Evolutionary conservation across 768 basidiomycete species (phyloP), one percentile per base, ranked within the genome.

Genomic region (Tremella fuciformis): DNA sequence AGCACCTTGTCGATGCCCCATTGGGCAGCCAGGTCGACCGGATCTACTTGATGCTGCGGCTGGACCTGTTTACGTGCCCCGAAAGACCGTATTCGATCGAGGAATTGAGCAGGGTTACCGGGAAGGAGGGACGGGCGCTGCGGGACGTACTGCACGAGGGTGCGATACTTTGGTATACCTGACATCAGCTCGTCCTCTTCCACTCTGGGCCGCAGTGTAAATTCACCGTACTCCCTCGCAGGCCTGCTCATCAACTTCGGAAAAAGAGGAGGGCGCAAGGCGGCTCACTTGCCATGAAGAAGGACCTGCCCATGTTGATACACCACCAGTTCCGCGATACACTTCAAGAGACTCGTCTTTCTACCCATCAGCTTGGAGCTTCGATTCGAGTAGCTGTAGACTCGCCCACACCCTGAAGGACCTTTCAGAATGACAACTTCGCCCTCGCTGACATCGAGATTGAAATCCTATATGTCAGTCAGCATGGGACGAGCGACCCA

Each of bases 101-200:
- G 77, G 65, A 93, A 89, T 58, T 86, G 85, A 21, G 81, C 80
- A 0, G 91, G 91, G 2, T 87, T 86, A 3, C 87, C 87, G 1
- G 89, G 84, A 19, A 94, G 83, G n/a, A 93, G 80, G 1, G 90
- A 88, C 0, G 91, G 87, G 40, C 91, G 81, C 76, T 94, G 91
- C 0, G 91, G 91, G 22, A 93, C 85, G 73, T 94, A 94, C 58
- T 86, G 82, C 2, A 94, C 85, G 55, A 81, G 82, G 0, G 86
- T 90, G 51, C 91, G 84, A 77, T 85, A 94, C 16, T 73, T 71
- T 2, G 91, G 89, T 21, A 91, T 83, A 13, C 87, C 89, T 87
- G 68, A 34, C 4, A 11, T 34, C 4, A 34, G 29, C 29, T 34
- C 29, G 11, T 4, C 29, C 29, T 11, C 39, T 11, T 22, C 29